Percentiles rank a stretch among this genome's conserved stretches.
Conservation (phyloP, 192 early-diverging fungal genomes). For the Coemansia sp. region DNA sequence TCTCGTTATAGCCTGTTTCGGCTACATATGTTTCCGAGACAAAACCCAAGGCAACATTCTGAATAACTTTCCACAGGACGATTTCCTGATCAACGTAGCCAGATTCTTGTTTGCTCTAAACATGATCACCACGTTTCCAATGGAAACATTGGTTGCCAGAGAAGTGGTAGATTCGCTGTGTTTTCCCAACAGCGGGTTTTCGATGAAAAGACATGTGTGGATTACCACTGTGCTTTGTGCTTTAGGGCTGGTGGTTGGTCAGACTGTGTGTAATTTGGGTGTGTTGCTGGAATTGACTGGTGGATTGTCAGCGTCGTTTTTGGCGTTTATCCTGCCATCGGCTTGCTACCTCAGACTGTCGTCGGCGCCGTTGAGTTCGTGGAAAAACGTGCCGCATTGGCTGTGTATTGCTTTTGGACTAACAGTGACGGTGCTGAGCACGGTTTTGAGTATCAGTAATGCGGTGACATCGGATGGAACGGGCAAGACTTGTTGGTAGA, state of each 20-base stretch:
- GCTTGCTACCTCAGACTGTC: conserved; percentile 76
- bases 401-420: conserved; percentile 74
- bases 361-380: conserved; percentile 57
- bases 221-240: conserved; percentile 70
- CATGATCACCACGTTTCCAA: conserved; percentile 93
- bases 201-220: conserved; percentile 62
- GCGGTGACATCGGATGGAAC: conserved; percentile 5
- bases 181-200: conserved; percentile 58
- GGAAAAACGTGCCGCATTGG: conserved; percentile 66
- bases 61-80: conserved; percentile 82
- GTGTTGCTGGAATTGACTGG: conserved; percentile 87
- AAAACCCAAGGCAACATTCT: conserved; percentile 87
- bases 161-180: conserved; percentile 65
- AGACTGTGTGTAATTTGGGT: conserved; percentile 78
- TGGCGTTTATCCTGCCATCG: conserved; percentile 88
- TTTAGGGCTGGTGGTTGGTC: conserved; percentile 65
- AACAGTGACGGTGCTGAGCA: conserved; percentile 36
- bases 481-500: conserved; percentile 25
- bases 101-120: conserved; percentile 86
- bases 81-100: conserved; percentile 80
- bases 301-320: conserved; percentile 80
- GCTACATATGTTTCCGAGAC: conserved; percentile 79
- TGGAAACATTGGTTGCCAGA: conserved; percentile 88
- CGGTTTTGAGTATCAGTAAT: conserved; percentile 37
- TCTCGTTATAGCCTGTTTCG: conserved; percentile 67